Conservation (phyloP, 805 yeast species). For the Kodamaea hsintzibuensis region DNA sequence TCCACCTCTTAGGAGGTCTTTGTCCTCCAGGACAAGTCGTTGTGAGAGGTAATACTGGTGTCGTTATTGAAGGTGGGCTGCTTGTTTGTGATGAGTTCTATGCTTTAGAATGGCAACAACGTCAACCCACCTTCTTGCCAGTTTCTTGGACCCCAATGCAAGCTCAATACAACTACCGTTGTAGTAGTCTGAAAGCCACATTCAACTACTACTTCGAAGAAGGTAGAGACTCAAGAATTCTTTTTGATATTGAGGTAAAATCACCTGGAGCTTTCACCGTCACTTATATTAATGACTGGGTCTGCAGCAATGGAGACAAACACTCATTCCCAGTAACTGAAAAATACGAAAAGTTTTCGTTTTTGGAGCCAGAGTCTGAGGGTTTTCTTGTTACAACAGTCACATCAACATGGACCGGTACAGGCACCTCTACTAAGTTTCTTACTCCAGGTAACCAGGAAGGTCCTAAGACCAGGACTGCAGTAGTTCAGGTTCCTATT, state of each 20-base stretch:
- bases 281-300: neutral
- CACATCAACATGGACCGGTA: conserved; percentile 12
- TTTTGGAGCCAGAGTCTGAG: neutral
- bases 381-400: neutral
- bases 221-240: neutral
- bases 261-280: neutral
- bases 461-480: too few relatives aligned
- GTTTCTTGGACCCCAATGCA: neutral
- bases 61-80: neutral
- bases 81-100: neutral
- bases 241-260: neutral
- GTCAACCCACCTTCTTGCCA: neutral
- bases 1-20: neutral
- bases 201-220: neutral
- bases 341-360: neutral
- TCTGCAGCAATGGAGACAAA: neutral
- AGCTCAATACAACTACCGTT: neutral
- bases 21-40: neutral
- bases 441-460: neutral
- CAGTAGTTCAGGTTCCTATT: neutral
- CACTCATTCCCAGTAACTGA: neutral
- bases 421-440: conserved; percentile 16
- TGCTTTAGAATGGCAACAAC: neutral
- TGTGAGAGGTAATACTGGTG: neutral
- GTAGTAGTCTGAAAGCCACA: neutral